A percentile compares a stretch with the other conserved stretches of the same genome.
Evolutionary conservation across 257 asterid species (phyloP).

Genomic region (Solanum appendiculatum): DNA sequence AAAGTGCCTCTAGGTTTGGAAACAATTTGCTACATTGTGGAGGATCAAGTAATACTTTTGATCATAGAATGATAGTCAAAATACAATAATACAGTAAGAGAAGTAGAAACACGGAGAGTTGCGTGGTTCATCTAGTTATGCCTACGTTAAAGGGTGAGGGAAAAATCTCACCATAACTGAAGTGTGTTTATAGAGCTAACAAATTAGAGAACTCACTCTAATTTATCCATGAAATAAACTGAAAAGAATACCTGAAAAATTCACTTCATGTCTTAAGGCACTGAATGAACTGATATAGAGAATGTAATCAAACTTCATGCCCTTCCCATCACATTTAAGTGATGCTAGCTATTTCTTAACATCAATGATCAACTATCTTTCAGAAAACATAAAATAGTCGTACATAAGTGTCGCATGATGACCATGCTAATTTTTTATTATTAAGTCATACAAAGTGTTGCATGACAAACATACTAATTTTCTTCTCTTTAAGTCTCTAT

Average conservation of each 20-base stretch:
- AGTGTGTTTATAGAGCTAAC: background rate
- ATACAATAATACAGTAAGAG: background rate
- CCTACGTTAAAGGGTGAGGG: background rate
- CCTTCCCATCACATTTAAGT: background rate
- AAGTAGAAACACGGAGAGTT: background rate
- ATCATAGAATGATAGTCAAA: background rate
- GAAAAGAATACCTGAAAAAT: background rate
- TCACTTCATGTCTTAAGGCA: background rate
- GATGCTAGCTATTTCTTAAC: background rate
- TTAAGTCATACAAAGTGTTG: background rate
- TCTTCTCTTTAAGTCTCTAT: background rate
- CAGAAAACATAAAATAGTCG: background rate
- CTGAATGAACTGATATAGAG: background rate
- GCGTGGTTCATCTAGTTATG: background rate
- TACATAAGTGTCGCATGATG: background rate
- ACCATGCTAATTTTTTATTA: background rate
- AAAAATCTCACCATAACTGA: background rate
- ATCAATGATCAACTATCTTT: background rate
- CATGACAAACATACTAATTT: background rate
- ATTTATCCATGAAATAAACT: background rate
- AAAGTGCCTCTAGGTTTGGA: background rate
- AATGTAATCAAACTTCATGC: background rate
- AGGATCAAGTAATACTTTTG: background rate
- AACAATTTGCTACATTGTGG: background rate
- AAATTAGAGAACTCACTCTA: background rate